Conservation (phyloP, 768 basidiomycete species). For the Podaxis sp. region DNA sequence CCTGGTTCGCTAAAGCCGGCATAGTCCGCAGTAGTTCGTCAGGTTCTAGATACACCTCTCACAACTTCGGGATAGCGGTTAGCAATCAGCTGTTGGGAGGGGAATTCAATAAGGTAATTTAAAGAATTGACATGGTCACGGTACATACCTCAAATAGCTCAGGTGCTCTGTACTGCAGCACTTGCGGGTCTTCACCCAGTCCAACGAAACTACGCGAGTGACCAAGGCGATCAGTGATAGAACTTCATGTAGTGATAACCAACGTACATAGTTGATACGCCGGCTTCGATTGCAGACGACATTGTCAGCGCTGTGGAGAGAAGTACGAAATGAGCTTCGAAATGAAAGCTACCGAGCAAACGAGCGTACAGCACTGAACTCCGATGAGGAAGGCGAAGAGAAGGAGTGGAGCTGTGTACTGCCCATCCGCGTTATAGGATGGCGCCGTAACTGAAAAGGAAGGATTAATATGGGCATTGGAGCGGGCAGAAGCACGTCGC, state of each 20-base stretch:
- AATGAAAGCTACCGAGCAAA: background rate
- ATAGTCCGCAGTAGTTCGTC: background rate
- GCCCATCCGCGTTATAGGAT: constrained; percentile 68
- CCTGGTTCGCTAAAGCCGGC: background rate
- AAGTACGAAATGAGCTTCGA: constrained; percentile 7
- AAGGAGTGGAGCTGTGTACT: constrained; percentile 77
- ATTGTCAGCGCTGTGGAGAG: constrained; percentile 55
- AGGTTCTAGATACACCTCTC: constrained; percentile 48
- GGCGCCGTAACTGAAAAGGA: constrained; percentile 61
- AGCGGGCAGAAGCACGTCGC: constrained; percentile 25
- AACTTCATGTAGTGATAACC: background rate
- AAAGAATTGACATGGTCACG: background rate
- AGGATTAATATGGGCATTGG: background rate
- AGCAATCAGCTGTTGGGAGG: constrained; percentile 53
- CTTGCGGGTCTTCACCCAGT: constrained; percentile 79
- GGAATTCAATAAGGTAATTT: background rate
- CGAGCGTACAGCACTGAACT: constrained; percentile 60
- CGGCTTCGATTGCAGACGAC: constrained; percentile 77
- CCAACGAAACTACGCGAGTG: constrained; percentile 64
- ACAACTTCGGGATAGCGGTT: constrained; percentile 70
- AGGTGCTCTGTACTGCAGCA: constrained; percentile 72
- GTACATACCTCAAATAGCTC: constrained; percentile 59
- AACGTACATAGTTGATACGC: constrained; percentile 81
- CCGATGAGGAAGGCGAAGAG: constrained; percentile 84
- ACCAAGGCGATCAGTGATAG: background rate